Conservation (phyloP, 202 grass and related monocot genomes). For the Setaria viridis region DNA sequence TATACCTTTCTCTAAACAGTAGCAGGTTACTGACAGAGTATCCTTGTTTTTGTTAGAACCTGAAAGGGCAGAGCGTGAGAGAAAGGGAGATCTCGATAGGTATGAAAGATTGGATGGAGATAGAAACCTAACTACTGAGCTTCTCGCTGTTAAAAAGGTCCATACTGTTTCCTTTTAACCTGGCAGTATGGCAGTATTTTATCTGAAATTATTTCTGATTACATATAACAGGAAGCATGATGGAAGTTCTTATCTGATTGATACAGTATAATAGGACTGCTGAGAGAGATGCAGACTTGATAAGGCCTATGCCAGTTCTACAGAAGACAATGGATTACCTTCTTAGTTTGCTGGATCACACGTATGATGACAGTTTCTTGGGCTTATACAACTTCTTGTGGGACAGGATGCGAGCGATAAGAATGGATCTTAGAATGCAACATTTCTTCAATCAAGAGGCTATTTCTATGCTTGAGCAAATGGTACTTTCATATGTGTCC, state of each 20-base stretch:
- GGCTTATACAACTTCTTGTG: constrained; percentile 96
- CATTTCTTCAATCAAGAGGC: constrained; percentile 85
- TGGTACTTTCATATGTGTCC: constrained; percentile 64
- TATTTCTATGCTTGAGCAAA: constrained; percentile 97
- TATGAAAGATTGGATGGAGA: constrained; percentile 84
- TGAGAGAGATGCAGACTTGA: constrained; percentile 83
- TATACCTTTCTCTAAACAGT: not conserved
- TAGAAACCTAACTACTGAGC: constrained; percentile 88
- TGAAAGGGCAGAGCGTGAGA: constrained; percentile 89
- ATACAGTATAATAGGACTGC: constrained; percentile 97
- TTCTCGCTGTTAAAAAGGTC: constrained; percentile 96
- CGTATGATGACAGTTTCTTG: constrained; percentile 81
- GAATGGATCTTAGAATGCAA: constrained; percentile 99
- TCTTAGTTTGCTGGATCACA: constrained; percentile 80
- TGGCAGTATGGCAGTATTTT: constrained; percentile 44
- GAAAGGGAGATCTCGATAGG: constrained; percentile 97
- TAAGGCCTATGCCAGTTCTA: constrained; percentile 94
- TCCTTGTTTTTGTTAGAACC: constrained; percentile 61
- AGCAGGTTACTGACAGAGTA: constrained; percentile 25
- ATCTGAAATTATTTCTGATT: constrained; percentile 58
- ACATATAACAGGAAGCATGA: constrained; percentile 51
- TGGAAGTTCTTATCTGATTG: constrained; percentile 65
- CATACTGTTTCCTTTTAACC: constrained; percentile 48
- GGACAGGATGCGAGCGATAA: constrained; percentile 97
- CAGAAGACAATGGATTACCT: constrained; percentile 92